Evolutionary conservation across 129 eudicot species (phyloP), one percentile per base, ranked within the genome.

Genomic region (Kitagawia praeruptora): DNA sequence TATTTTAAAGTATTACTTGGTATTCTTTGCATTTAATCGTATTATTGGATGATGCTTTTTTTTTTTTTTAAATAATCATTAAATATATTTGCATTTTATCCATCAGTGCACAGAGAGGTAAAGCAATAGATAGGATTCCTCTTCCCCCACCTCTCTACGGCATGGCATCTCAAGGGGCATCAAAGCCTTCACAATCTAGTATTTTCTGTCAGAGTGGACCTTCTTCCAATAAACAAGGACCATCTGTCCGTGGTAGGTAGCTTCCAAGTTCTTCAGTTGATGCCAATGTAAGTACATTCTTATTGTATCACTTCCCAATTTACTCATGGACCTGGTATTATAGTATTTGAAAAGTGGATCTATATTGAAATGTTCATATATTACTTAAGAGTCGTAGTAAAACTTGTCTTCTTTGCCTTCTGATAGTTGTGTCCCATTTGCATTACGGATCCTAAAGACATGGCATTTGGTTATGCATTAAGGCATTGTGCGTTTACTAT

Each of bases 381-480:
- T 73, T n/a, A 14, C 31, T 73, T n/a, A 16, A 28, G 11, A 21
- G 7, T 23, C 56, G 8, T 45, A 27, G 23, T 75, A 75, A 75
- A 19, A 10, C 6, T 13, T 78, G 70, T 78, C 37, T 54, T 66
- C 58, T 63, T n/a, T 41, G 27, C 63, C 39, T 79, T 70, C 49
- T 76, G 14, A 42, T 90, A 94, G 98, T 84, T 90, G 38, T 94
- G 98, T 71, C 93, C 98, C 15, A 90, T 94, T 46, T 93, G 98
- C 85, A 78, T 91, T 66, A 80, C 85, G 10, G 80, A 91, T 70
- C 89, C 88, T 0, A 91, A 86, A 83, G 84, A 93, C 80, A 91
- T 93, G 97, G 98, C 98, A 14, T 91, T 93, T 48, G 96, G 93
- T 73, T 94, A n/a, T 78, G 97, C 98, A 75, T 81, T 93, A 48